Percentiles rank a stretch among this genome's conserved stretches.
Conservation (phyloP, 345 rosid genomes). For the Gynandropsis gynandra region DNA sequence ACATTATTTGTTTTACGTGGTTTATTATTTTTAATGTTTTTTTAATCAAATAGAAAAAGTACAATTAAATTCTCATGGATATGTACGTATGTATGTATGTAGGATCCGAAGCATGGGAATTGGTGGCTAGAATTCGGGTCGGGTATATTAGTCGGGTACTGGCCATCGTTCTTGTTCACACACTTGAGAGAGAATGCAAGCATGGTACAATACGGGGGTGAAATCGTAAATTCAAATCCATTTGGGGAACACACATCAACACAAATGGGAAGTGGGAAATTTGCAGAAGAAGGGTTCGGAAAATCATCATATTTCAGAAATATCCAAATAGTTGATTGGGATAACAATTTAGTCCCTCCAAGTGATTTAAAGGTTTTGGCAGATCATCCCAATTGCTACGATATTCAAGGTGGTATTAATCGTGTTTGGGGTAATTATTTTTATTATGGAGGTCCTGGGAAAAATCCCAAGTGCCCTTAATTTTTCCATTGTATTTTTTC, state of each 20-base stretch:
- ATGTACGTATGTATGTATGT: background rate
- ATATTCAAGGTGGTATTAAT: constrained; percentile 74
- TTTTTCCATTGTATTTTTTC: too few relatives aligned
- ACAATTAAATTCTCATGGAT: too few relatives aligned
- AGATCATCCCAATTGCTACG: constrained; percentile 86
- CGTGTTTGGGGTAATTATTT: constrained; percentile 91
- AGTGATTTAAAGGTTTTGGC: constrained; percentile 63
- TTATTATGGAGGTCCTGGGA: constrained; percentile 97
- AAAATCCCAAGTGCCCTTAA: constrained; percentile 72
- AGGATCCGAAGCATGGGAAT: constrained; percentile 99
- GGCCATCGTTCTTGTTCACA: constrained; percentile 89
- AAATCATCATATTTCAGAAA: constrained; percentile 93
- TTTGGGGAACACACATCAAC: constrained; percentile 81
- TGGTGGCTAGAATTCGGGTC: constrained; percentile 99
- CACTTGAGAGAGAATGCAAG: constrained; percentile 84
- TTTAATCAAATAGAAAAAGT: too few relatives aligned
- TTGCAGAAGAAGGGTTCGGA: constrained; percentile 83
- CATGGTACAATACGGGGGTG: constrained; percentile 99
- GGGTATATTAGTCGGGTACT: constrained; percentile 86
- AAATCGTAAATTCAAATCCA: constrained; percentile 65
- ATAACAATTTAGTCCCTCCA: constrained; percentile 72
- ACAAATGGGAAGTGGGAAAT: constrained; percentile 97
- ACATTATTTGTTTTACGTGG: too few relatives aligned
- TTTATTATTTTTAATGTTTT: too few relatives aligned
- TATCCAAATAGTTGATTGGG: constrained; percentile 92